Evolutionary conservation across 352 stramenopile genomes (phyloP).

Genomic region (Pythium rhizo-oryzae): DNA sequence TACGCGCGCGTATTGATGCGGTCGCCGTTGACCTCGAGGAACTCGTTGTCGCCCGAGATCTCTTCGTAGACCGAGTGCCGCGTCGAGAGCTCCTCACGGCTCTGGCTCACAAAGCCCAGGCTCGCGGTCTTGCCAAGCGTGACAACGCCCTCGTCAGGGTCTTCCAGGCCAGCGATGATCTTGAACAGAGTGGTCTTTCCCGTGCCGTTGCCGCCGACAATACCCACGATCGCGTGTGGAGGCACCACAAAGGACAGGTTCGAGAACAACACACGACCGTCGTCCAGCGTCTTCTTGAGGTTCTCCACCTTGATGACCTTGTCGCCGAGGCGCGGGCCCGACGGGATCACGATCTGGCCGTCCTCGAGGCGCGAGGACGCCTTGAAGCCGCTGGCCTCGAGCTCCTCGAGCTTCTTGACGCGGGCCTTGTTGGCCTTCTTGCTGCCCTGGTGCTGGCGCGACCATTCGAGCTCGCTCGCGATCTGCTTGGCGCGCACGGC

Average conservation of each 20-base stretch:
- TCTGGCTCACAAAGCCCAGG: conserved; percentile 81
- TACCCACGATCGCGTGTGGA: conserved; percentile 95
- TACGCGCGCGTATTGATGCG: conserved; percentile 79
- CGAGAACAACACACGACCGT: conserved; percentile 90
- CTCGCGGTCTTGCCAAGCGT: conserved; percentile 81
- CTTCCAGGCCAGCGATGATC: conserved; percentile 93
- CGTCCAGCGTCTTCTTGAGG: conserved; percentile 71
- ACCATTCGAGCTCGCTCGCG: conserved; percentile 94
- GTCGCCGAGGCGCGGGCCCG: conserved; percentile 92
- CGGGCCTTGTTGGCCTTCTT: conserved; percentile 93
- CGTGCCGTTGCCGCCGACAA: conserved; percentile 98
- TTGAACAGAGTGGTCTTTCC: conserved; percentile 98
- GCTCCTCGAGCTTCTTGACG: conserved; percentile 91
- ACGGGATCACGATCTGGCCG: conserved; percentile 90
- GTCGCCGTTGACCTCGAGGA: conserved; percentile 74
- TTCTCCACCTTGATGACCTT: conserved; percentile 90
- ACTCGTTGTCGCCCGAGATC: conserved; percentile 87
- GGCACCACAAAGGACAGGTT: conserved; percentile 95
- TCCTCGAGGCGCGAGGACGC: conserved; percentile 75
- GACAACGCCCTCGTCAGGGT: conserved; percentile 75
- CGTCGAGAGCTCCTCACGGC: conserved; percentile 65
- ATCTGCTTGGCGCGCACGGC: conserved; percentile 92
- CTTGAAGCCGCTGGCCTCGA: conserved; percentile 72
- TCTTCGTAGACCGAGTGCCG: conserved; percentile 80
- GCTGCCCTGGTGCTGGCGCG: conserved; percentile 79